Base-by-base conservation (phyloP, 2,329 filamentous ascomycete species). In the Colletotrichum gigasporum region DNA sequence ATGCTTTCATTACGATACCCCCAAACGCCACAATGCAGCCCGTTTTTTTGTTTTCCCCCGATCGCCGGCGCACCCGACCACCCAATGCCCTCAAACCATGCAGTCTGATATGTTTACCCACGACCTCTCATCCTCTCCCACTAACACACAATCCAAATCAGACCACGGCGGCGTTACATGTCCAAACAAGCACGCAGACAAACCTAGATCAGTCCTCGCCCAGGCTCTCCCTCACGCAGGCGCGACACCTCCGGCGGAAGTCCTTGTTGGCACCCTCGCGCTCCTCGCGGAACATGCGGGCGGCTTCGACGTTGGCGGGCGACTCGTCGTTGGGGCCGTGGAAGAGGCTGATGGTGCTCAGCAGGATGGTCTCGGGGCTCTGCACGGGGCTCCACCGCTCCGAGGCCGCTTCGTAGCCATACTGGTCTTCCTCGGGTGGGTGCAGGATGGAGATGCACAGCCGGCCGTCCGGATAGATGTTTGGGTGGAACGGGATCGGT, bases 381-480 rank as follows among this genome's bases (percentile, higher is more conserved):
- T 98, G 96, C 2, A 98, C 95, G 26, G 96, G 96, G 63, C 87
- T 92, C 96, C 96, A 99, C 65, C 96, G 89, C 84, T 99, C 96
- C 28, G 88, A 85, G 14, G 94, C 94, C 24, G 87, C 87, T 79
- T 99, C 96, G 81, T 99, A 99, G 55, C 95, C 95, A 78, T 92
- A 96, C 74, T 92, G 90, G 75, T 99, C 96, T 73, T 97, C 94
- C 80, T 93, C 94, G 4, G 96, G 95, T 11, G 95, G 92, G 78
- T 99, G 96, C 41, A 99, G 85, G 80, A 99, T 99, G 42, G 92
- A 96, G 77, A 99, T 98, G 84, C 96, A 99, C 62, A 99, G 92
- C 69, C 91, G 88, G 72, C 96, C 96, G 74, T 87, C 89, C 7
- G 87, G 82, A 81, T 97, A 98, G 75, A 99, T 92, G 76, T 98